phyloP scores from a whole-genome alignment of 1,284 basidiomycete species.

The Sanghuangporus weigelae region DNA sequence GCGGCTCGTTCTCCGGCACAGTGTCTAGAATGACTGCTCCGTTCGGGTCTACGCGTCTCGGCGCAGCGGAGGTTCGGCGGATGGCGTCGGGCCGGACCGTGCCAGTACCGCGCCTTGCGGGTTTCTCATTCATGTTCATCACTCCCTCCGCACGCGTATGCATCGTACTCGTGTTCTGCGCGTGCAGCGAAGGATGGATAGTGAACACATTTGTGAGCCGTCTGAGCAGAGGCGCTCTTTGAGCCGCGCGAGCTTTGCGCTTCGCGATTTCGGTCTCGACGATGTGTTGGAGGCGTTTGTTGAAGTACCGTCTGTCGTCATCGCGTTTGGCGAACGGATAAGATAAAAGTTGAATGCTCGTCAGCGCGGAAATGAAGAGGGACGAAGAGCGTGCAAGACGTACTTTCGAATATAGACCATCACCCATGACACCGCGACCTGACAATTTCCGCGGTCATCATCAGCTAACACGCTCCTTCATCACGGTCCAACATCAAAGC shows the following conservation, averaged over 20 bases:
- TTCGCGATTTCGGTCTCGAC: slow-evolving; percentile 40
- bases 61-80: slow-evolving; percentile 69
- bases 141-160: neutral
- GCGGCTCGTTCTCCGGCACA: neutral
- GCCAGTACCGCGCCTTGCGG: neutral
- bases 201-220: slow-evolving; percentile 5
- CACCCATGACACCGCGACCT: slow-evolving; percentile 69
- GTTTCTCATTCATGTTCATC: slow-evolving; percentile 4
- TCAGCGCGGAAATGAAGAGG: neutral
- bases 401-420: slow-evolving; percentile 66
- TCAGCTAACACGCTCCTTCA: neutral
- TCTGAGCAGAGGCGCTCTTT: neutral
- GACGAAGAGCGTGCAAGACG: slow-evolving; percentile 17
- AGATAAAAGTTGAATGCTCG: slow-evolving; percentile 5
- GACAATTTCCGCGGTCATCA: neutral
- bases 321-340: neutral
- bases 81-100: slow-evolving; percentile 78
- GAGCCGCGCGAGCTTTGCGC: neutral
- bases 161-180: neutral
- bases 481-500: neutral
- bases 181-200: neutral
- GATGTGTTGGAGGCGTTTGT: slow-evolving; percentile 65
- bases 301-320: slow-evolving; percentile 62
- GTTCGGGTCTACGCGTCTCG: slow-evolving; percentile 78
- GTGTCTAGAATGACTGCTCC: slow-evolving; percentile 52